Evolutionary conservation across 2,329 filamentous ascomycete genomes (phyloP).

Genomic region (Aspergillus candidus): DNA sequence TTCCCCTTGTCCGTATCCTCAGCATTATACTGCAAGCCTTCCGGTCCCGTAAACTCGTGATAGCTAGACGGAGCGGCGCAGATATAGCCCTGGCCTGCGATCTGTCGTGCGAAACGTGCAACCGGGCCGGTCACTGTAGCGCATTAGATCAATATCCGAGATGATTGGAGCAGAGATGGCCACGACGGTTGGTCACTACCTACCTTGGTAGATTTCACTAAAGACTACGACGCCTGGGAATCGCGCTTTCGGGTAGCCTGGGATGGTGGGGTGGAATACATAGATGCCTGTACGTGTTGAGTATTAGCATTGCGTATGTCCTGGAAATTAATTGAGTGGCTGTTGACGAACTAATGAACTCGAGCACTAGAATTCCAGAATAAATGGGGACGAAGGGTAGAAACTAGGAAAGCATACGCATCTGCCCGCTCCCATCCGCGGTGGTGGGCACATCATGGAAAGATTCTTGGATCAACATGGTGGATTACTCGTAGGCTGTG

Average conservation of each 20-base stretch:
- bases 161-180: too few relatives aligned
- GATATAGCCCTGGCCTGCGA: slow-evolving; percentile 88
- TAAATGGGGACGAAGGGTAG: neutral
- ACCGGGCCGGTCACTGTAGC: slow-evolving; percentile 78
- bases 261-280: slow-evolving; percentile 77
- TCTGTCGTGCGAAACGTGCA: slow-evolving; percentile 80
- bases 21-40: slow-evolving; percentile 76
- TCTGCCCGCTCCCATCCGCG: slow-evolving; percentile 32
- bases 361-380: too few relatives aligned
- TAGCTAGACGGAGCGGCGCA: slow-evolving; percentile 86
- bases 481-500: neutral
- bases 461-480: slow-evolving; percentile 34
- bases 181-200: slow-evolving; percentile 4
- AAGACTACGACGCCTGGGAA: slow-evolving; percentile 87
- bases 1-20: slow-evolving; percentile 86
- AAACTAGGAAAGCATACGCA: slow-evolving; percentile 26
- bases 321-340: neutral
- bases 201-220: slow-evolving; percentile 94
- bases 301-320: neutral
- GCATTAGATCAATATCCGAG: neutral
- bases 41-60: slow-evolving; percentile 85
- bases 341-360: neutral
- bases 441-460: slow-evolving; percentile 33
- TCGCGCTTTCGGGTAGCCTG: slow-evolving; percentile 79
- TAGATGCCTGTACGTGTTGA: slow-evolving; percentile 62